Evolutionary conservation across 345 rosid genomes (phyloP).

Genomic region (Eucalyptus polybractea): DNA sequence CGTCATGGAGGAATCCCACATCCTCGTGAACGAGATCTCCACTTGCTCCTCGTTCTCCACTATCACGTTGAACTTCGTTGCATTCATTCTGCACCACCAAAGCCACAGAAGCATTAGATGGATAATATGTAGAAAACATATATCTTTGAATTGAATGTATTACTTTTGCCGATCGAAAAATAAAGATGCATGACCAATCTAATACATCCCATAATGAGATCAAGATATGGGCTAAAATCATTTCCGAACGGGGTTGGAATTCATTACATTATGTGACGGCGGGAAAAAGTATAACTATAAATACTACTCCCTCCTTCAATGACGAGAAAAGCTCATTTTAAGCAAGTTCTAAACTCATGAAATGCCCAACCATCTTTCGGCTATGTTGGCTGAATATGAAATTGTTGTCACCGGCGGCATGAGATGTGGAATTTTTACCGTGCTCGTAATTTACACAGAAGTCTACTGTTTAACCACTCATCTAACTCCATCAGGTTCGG

Average conservation of each 20-base stretch:
- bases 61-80: conserved; percentile 25
- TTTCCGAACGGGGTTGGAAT: background rate
- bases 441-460: background rate
- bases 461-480: background rate
- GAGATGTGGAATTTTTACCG: background rate
- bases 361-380: background rate
- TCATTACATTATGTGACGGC: background rate
- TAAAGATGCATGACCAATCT: background rate
- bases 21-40: conserved; percentile 49
- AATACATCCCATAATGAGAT: background rate
- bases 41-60: conserved; percentile 40
- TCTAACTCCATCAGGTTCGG: background rate
- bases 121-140: background rate
- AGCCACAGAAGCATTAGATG: background rate
- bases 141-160: background rate
- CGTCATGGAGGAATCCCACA: conserved; percentile 16
- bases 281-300: background rate
- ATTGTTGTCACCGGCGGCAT: background rate
- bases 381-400: background rate
- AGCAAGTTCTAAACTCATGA: background rate
- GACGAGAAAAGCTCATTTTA: background rate
- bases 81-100: conserved; percentile 20
- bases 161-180: background rate
- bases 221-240: background rate
- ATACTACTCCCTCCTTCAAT: background rate